Conservation (phyloP, 306 rosid species). For the Calophaca sinica region DNA sequence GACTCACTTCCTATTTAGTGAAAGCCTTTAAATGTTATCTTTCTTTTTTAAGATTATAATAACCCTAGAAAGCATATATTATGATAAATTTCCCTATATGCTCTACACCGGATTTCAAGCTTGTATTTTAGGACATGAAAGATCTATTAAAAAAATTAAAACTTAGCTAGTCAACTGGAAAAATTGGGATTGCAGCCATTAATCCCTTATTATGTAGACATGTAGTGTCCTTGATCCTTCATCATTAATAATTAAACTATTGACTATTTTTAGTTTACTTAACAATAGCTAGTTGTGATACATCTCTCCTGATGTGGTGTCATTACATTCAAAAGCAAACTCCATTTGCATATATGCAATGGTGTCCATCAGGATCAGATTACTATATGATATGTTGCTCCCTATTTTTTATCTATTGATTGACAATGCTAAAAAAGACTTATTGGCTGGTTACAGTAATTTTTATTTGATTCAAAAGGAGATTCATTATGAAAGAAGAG, state of each 20-base stretch:
- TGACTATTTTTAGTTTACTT: background rate
- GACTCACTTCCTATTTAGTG: background rate
- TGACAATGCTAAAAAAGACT: background rate
- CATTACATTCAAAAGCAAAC: background rate
- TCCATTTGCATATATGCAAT: background rate
- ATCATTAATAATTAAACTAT: background rate
- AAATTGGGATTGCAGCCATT: background rate
- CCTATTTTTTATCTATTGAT: background rate
- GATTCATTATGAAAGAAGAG: background rate
- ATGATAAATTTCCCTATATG: background rate
- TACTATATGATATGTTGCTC: background rate
- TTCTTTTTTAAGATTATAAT: background rate
- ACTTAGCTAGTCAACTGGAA: background rate
- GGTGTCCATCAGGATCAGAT: background rate
- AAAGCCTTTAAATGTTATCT: background rate
- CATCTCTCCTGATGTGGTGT: slow-evolving; percentile 3
- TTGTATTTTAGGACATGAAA: slow-evolving; percentile 13
- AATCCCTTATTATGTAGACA: background rate
- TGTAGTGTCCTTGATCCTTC: slow-evolving; percentile 5
- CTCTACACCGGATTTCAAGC: background rate
- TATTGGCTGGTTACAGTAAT: background rate
- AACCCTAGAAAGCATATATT: background rate
- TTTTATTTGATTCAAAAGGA: slow-evolving; percentile 1
- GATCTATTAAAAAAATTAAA: background rate
- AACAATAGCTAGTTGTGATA: background rate